phyloP scores from a whole-genome alignment of 805 yeast genomes.

The Yarrowia osloensis region DNA sequence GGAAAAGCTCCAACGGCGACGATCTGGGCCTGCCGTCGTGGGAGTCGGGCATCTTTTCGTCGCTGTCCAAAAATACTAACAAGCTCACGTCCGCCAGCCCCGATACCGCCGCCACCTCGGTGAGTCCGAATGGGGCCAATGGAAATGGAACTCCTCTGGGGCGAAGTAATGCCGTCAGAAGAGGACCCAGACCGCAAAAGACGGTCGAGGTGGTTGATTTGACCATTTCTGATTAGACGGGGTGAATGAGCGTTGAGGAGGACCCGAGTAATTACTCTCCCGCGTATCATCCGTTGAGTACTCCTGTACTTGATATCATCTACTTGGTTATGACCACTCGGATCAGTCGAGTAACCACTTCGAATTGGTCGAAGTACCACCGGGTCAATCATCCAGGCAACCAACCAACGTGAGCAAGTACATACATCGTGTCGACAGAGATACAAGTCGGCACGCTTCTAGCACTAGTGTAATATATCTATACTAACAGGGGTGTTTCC shows the following conservation, averaged over 20 bases:
- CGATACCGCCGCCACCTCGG: constrained; percentile 21
- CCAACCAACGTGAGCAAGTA: background rate
- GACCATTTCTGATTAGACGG: background rate
- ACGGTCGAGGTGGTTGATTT: constrained; percentile 11
- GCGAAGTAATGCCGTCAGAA: constrained; percentile 13
- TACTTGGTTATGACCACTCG: no score
- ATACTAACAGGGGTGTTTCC: constrained; percentile 21
- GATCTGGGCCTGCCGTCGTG: constrained; percentile 8
- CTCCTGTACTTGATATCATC: no score
- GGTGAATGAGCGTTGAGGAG: no score
- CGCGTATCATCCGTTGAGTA: no score
- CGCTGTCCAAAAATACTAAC: background rate
- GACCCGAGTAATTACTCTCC: no score
- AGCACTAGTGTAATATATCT: constrained; percentile 6
- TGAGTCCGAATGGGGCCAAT: background rate
- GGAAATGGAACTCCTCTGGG: background rate
- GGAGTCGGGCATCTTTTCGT: constrained; percentile 19
- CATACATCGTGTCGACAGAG: background rate
- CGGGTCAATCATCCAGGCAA: no score
- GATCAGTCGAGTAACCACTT: no score
- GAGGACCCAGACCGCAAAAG: constrained; percentile 1
- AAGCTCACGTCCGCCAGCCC: constrained; percentile 11
- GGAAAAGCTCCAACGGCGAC: no score
- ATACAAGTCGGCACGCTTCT: background rate
- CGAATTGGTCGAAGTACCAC: no score